These are phyloP conservation scores for Thamnidium elegans DNA, from an alignment of 192 early-diverging fungal genomes.

Conservation along the genomic window DNA sequence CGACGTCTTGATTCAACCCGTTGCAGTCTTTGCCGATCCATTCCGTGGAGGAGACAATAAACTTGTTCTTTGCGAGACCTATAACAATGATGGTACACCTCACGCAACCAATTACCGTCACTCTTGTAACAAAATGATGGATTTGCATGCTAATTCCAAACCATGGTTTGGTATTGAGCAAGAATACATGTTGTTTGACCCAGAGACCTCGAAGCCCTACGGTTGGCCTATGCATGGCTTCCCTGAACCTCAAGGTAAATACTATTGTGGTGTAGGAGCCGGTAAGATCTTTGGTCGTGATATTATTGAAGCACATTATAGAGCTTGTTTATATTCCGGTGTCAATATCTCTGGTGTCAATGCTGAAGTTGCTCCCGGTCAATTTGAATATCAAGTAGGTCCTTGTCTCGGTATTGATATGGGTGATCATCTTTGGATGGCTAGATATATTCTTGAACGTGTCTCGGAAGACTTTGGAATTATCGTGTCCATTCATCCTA, in stretches of 20 bases:
- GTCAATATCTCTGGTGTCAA: constrained; percentile 56
- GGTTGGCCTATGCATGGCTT: constrained; percentile 58
- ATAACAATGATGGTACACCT: constrained; percentile 55
- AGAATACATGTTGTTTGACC: constrained; percentile 53
- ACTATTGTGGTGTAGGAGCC: constrained; percentile 57
- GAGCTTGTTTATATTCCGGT: constrained; percentile 54
- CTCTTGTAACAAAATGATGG: constrained; percentile 39
- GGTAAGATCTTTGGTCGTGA: constrained; percentile 53
- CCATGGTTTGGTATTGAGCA: constrained; percentile 62
- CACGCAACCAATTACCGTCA: constrained; percentile 50
- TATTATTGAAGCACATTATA: constrained; percentile 56
- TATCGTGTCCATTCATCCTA: constrained; percentile 53
- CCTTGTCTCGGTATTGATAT: constrained; percentile 53
- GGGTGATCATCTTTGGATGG: constrained; percentile 57
- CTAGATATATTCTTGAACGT: constrained; percentile 49
- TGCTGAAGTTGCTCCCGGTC: constrained; percentile 55
- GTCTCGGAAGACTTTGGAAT: constrained; percentile 60
- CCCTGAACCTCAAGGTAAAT: constrained; percentile 50
- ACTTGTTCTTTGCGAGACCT: constrained; percentile 49
- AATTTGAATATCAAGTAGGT: constrained; percentile 57
- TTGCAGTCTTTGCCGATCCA: constrained; percentile 49
- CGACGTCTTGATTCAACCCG: constrained; percentile 50
- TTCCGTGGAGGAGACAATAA: constrained; percentile 57
- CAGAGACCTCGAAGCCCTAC: constrained; percentile 41
- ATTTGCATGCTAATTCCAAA: constrained; percentile 32